Conservation (phyloP, 768 basidiomycete species). For the Mycena venus region DNA sequence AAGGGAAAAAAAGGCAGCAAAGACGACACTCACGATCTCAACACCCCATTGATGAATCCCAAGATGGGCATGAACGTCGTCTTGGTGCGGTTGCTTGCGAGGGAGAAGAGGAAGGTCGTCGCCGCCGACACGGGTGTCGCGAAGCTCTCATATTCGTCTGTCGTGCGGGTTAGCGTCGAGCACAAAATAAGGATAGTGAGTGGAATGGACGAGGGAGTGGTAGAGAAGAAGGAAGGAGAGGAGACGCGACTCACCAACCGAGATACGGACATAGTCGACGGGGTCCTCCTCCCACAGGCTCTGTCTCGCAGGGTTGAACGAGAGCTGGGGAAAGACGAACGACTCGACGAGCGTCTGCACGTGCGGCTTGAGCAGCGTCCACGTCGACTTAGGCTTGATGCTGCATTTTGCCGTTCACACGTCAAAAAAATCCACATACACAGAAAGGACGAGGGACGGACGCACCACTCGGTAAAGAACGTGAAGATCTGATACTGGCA, state of each 20-base stretch:
- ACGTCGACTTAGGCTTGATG: constrained; percentile 94
- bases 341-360: constrained; percentile 81
- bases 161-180: background rate
- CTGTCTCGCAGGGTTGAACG: constrained; percentile 77
- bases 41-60: constrained; percentile 80
- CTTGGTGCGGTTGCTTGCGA: constrained; percentile 86
- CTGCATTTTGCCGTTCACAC: constrained; percentile 57
- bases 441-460: constrained; percentile 3
- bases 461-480: constrained; percentile 91
- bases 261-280: constrained; percentile 82
- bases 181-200: no score
- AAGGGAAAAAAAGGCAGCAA: background rate
- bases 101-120: constrained; percentile 82
- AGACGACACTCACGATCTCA: constrained; percentile 66
- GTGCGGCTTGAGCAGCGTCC: constrained; percentile 89
- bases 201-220: background rate
- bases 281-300: constrained; percentile 87
- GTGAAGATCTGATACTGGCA: constrained; percentile 87
- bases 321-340: constrained; percentile 90
- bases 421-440: background rate
- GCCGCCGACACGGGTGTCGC: constrained; percentile 84
- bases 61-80: constrained; percentile 87
- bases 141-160: constrained; percentile 87
- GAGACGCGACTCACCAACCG: constrained; percentile 67
- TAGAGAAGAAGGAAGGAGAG: background rate